A percentile compares a stretch with the other conserved stretches of the same genome.
Evolutionary conservation across 805 yeast genomes (phyloP).

Genomic region (Candida hungchunana): DNA sequence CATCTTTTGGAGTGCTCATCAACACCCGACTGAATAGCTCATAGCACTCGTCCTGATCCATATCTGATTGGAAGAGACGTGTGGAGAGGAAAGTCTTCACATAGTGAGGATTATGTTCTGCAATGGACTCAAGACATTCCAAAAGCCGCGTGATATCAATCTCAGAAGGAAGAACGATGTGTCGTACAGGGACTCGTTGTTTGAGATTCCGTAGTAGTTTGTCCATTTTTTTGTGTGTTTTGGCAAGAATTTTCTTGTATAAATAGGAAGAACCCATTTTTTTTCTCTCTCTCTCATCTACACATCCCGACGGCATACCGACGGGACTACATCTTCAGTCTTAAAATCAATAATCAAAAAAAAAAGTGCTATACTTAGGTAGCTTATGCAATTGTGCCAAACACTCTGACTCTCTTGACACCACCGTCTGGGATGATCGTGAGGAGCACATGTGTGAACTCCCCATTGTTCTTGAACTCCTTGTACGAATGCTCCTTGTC

Average conservation of each 20-base stretch:
- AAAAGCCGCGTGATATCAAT: constrained; percentile 19
- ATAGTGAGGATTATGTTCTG: constrained; percentile 47
- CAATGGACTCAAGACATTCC: constrained; percentile 17
- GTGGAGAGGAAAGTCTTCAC: constrained; percentile 40
- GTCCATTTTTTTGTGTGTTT: constrained; percentile 12
- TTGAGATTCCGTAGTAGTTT: constrained; percentile 14
- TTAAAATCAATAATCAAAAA: too few species aligned
- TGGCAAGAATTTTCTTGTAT: neutral
- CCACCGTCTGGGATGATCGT: constrained; percentile 97
- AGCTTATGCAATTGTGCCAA: constrained; percentile 45
- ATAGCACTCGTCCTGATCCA: constrained; percentile 37
- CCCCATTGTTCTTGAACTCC: constrained; percentile 26
- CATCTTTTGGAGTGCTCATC: constrained; percentile 22
- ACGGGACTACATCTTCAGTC: too few species aligned
- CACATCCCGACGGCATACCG: too few species aligned
- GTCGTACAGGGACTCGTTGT: constrained; percentile 22
- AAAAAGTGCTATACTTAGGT: too few species aligned
- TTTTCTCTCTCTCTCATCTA: too few species aligned
- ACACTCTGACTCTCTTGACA: constrained; percentile 82
- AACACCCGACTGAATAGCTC: constrained; percentile 30
- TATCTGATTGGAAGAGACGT: constrained; percentile 33
- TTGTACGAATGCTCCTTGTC: constrained; percentile 69
- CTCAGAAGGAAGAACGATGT: constrained; percentile 11
- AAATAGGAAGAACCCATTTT: neutral
- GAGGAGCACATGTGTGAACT: constrained; percentile 67